Percentiles rank a stretch among this genome's conserved stretches.
These are phyloP conservation scores for Nicotiana tabacum DNA, from an alignment of 257 asterid genomes.

Conservation along the genomic window DNA sequence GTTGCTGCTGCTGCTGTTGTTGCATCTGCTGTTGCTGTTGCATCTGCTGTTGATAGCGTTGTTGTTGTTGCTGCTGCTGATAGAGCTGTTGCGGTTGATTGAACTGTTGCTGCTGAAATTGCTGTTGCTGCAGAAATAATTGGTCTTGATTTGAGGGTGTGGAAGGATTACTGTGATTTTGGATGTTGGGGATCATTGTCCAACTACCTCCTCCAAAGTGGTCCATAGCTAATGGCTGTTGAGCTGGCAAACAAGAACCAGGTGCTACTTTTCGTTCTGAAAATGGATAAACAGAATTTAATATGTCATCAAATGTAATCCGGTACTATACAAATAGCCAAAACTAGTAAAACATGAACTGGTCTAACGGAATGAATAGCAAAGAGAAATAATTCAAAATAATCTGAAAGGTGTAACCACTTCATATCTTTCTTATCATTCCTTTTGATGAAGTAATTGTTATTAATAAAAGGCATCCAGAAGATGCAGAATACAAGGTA, in stretches of 20 bases:
- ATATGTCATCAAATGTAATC: background rate
- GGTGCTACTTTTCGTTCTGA: background rate
- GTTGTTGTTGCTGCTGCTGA: slow-evolving; percentile 21
- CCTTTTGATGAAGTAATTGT: background rate
- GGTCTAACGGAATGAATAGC: background rate
- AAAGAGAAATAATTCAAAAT: background rate
- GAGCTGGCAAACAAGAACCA: background rate
- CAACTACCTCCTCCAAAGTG: slow-evolving; percentile 76
- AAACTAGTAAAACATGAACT: background rate
- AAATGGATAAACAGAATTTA: background rate
- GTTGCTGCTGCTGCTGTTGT: slow-evolving; percentile 12
- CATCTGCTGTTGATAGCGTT: slow-evolving; percentile 7
- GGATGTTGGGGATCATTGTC: slow-evolving; percentile 80
- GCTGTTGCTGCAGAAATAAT: slow-evolving; percentile 59
- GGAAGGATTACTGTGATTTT: slow-evolving; percentile 66
- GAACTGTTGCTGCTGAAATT: slow-evolving; percentile 49
- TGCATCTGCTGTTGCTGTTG: slow-evolving; percentile 23
- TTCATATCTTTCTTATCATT: background rate
- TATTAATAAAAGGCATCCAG: too few species aligned
- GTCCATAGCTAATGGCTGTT: slow-evolving; percentile 46
- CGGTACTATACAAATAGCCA: background rate
- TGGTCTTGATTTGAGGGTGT: slow-evolving; percentile 79
- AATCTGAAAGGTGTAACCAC: background rate
- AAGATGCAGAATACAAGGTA: too few species aligned
- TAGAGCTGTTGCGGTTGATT: slow-evolving; percentile 39